Conservation (phyloP, 1,284 basidiomycete species). For the Ustilago lituana region DNA sequence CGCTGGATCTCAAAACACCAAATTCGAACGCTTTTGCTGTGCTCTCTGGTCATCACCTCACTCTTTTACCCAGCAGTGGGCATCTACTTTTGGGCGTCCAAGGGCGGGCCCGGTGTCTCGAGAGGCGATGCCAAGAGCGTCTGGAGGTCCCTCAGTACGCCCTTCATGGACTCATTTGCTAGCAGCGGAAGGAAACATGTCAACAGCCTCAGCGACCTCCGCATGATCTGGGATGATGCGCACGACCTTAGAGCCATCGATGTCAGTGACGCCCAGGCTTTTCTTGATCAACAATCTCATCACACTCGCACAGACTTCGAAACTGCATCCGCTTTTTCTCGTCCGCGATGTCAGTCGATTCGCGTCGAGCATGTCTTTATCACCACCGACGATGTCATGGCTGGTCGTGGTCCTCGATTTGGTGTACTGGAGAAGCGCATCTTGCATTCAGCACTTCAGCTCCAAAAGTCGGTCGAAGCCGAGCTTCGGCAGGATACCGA, state of each 20-base stretch:
- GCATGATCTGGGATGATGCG: slow-evolving; percentile 65
- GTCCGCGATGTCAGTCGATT: slow-evolving; percentile 38
- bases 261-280: slow-evolving; percentile 39
- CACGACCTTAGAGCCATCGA: slow-evolving; percentile 55
- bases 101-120: slow-evolving; percentile 59
- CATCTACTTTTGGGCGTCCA: slow-evolving; percentile 65
- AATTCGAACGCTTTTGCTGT: slow-evolving; percentile 91
- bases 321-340: slow-evolving; percentile 8
- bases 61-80: slow-evolving; percentile 75
- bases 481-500: slow-evolving; percentile 8
- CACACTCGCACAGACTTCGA: not conserved
- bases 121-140: slow-evolving; percentile 57
- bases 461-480: slow-evolving; percentile 54
- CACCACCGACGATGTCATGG: slow-evolving; percentile 62
- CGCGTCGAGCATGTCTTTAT: slow-evolving; percentile 63
- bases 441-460: slow-evolving; percentile 52
- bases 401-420: slow-evolving; percentile 52
- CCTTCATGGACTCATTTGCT: slow-evolving; percentile 60
- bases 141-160: slow-evolving; percentile 60
- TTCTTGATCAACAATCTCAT: slow-evolving; percentile 19
- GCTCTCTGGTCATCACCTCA: slow-evolving; percentile 91
- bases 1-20: slow-evolving; percentile 73
- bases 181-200: slow-evolving; percentile 56
- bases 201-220: slow-evolving; percentile 62
- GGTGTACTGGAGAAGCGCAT: slow-evolving; percentile 59